Percentiles rank a stretch among this genome's conserved stretches.
Conservation (phyloP, 2,329 filamentous ascomycete species). For the Tolypocladium album region DNA sequence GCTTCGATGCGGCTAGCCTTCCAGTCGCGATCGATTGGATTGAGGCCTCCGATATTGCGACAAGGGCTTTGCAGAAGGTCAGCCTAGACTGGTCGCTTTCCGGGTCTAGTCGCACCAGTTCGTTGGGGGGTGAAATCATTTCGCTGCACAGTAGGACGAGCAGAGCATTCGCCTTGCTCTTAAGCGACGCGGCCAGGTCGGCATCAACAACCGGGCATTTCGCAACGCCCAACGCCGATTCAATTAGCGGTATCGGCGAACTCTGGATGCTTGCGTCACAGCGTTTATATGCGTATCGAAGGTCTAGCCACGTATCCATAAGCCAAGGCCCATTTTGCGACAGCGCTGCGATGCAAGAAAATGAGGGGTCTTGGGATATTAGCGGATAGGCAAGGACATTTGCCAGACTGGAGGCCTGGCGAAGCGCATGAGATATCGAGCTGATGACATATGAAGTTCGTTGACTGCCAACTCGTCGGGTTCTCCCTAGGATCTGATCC, state of each 20-base stretch:
- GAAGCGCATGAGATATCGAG: constrained; percentile 30
- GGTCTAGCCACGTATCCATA: constrained; percentile 34
- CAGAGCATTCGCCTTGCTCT: constrained; percentile 25
- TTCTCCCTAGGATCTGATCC: constrained; percentile 20
- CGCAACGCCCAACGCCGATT: constrained; percentile 23
- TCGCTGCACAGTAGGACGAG: constrained; percentile 32
- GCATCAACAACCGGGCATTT: constrained; percentile 9
- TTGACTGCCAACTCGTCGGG: constrained; percentile 10
- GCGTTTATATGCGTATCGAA: constrained; percentile 27
- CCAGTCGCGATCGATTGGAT: constrained; percentile 20
- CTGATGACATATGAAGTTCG: constrained; percentile 28
- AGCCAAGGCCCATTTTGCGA: constrained; percentile 36
- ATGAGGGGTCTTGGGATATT: constrained; percentile 19
- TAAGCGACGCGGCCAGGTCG: constrained; percentile 10
- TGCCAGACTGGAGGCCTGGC: constrained; percentile 33
- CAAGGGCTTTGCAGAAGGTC: constrained; percentile 25
- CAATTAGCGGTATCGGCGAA: constrained; percentile 24
- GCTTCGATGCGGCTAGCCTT: constrained; percentile 29
- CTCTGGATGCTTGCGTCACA: constrained; percentile 20
- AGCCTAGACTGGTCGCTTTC: constrained; percentile 17
- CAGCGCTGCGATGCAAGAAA: constrained; percentile 21
- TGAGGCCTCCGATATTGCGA: constrained; percentile 25
- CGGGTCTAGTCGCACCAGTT: constrained; percentile 16
- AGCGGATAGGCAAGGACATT: constrained; percentile 31
- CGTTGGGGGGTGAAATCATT: constrained; percentile 20